Evolutionary conservation across 495 filamentous ascomycete species (phyloP), one percentile per base, ranked within the genome.

Genomic region (Jackrogersella multiformis): DNA sequence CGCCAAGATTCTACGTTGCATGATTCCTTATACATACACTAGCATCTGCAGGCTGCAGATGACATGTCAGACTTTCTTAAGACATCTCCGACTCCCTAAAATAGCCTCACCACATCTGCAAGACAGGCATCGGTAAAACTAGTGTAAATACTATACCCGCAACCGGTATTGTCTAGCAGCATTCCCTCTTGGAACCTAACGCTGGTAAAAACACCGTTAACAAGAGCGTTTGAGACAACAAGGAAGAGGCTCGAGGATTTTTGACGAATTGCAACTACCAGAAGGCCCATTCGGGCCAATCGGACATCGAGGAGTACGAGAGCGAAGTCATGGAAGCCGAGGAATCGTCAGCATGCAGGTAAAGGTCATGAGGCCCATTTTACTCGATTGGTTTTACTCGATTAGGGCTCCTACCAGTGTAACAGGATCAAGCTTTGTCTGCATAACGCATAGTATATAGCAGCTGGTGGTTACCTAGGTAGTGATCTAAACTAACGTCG

Each of bases 1-100:
- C 45, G 61, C 66, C 53, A 70, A 66, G 66, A 23, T n/a, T n/a
- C 61, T 24, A 52, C n/a, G 30, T 54, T 70, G 67, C 67, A 70
- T 59, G 39, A 56, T 63, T 52, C 24, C 49, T 60, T 16, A 26
- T 26, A 46, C 42, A 61, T 64, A n/a, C n/a, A n/a, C n/a, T n/a
- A 35, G 45, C 56, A 45, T 66, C 52, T 65, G 56, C 51, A 61
- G 28, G 28, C 56, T 62, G 61, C 67, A 70, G 46, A 62, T 55
- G 56, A 62, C 32, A 70, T 52, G 62, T 52, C 61, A 53, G 49
- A 20, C 49, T 39, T 49, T n/a, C 32, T 34, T 44, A 54, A 26
- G 16, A 26, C 38, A 38, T 56, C 41, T 24, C 51, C 58, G 39
- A 61, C 23, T 34, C 21, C 53, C 39, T 35, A 52, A 16, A 26